Percentiles rank a stretch among this genome's conserved stretches.
These are phyloP conservation scores for Apiospora kogelbergensis DNA, from an alignment of 2,329 filamentous ascomycete genomes.

Conservation along the genomic window DNA sequence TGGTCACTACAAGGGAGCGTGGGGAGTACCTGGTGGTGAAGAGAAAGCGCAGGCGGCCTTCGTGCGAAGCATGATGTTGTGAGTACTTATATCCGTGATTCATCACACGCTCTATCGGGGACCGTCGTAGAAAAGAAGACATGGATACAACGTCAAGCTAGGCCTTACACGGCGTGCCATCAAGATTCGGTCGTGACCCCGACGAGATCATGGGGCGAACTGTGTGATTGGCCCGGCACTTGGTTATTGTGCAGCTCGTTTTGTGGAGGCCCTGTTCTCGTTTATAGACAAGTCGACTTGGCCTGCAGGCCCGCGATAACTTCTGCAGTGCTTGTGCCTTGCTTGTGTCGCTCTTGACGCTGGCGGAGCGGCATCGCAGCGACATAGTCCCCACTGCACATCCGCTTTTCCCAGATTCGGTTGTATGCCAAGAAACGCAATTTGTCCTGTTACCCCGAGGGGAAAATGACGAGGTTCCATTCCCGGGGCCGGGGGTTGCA, in stretches of 20 bases:
- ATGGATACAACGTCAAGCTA: background rate
- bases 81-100: background rate
- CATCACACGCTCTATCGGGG: background rate
- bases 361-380: background rate
- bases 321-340: background rate
- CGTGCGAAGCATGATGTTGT: background rate
- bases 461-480: background rate
- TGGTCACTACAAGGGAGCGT: background rate
- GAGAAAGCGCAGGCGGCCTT: background rate
- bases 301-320: background rate
- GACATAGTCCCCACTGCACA: background rate
- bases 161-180: background rate
- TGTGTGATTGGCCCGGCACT: background rate
- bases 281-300: background rate
- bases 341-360: background rate
- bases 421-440: slow-evolving; percentile 1
- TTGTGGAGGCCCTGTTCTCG: background rate
- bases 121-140: background rate
- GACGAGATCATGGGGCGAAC: background rate
- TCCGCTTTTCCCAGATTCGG: background rate
- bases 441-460: slow-evolving; percentile 1
- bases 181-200: background rate
- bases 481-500: background rate
- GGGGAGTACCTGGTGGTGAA: background rate
- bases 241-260: background rate